Evolutionary conservation across 345 rosid genomes (phyloP).

Genomic region (Arabidopsis arenosa): DNA sequence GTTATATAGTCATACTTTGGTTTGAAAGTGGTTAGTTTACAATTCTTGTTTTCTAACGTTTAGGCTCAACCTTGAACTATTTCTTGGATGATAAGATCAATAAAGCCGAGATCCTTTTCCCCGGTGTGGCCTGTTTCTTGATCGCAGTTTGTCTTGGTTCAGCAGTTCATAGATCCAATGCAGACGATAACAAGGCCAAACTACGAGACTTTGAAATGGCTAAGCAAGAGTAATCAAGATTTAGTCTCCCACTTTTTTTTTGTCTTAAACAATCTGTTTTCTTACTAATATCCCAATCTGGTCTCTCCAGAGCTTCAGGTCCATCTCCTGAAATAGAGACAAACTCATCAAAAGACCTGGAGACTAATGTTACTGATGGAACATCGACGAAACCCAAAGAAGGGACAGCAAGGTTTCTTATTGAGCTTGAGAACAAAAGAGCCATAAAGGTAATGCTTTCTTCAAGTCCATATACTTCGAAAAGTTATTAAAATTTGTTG

Average conservation of each 20-base stretch:
- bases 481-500: too few species aligned
- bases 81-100: constrained; percentile 65
- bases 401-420: constrained; percentile 59
- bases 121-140: constrained; percentile 76
- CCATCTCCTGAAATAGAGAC: constrained; percentile 13
- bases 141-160: constrained; percentile 77
- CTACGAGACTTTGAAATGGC: constrained; percentile 39
- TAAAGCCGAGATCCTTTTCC: constrained; percentile 74
- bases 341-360: constrained; percentile 44
- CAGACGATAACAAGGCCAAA: constrained; percentile 62
- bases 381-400: constrained; percentile 44
- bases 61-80: constrained; percentile 77
- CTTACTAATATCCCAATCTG: background rate
- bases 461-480: background rate
- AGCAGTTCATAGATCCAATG: constrained; percentile 69
- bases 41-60: constrained; percentile 4
- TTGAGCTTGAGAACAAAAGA: constrained; percentile 66
- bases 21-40: background rate
- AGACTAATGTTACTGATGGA: constrained; percentile 32
- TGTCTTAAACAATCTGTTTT: background rate
- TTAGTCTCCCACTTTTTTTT: background rate
- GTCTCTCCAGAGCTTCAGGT: constrained; percentile 38
- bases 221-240: constrained; percentile 20
- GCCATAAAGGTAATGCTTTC: constrained; percentile 58
- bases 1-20: background rate